phyloP scores from a whole-genome alignment of 345 rosid species.

The Populus deltoides region DNA sequence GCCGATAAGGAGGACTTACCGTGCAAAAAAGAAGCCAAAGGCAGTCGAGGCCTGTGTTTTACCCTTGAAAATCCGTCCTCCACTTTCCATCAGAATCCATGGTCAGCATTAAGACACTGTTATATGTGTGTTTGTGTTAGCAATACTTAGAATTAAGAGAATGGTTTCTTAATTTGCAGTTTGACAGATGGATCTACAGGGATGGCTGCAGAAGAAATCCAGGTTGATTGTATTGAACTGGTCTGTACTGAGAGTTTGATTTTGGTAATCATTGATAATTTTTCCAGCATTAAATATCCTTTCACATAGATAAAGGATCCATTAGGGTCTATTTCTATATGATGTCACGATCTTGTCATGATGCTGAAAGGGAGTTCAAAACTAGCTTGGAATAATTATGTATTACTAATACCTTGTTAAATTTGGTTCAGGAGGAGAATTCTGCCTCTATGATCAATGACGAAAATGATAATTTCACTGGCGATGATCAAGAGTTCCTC shows the following conservation, averaged over 20 bases:
- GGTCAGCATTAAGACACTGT: slow-evolving; percentile 18
- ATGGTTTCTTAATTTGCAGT: slow-evolving; percentile 26
- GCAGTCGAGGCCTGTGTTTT: slow-evolving; percentile 14
- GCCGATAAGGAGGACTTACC: not conserved
- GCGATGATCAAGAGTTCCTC: slow-evolving; percentile 13
- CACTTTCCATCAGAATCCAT: slow-evolving; percentile 12
- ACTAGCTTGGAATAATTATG: not conserved
- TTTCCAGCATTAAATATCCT: not conserved
- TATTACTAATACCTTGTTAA: not conserved
- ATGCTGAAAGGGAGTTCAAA: not conserved
- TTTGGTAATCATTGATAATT: slow-evolving; percentile 25
- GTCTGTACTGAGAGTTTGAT: slow-evolving; percentile 10
- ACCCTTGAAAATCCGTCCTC: slow-evolving; percentile 20
- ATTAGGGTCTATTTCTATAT: not conserved
- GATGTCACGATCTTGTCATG: not conserved
- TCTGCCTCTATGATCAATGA: slow-evolving; percentile 1
- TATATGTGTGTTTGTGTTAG: not conserved
- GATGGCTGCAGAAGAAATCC: not conserved
- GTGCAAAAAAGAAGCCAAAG: not conserved
- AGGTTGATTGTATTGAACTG: slow-evolving; percentile 11
- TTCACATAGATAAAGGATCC: not conserved
- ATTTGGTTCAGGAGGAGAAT: slow-evolving; percentile 36
- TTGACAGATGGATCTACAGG: slow-evolving; percentile 19
- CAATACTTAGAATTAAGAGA: not conserved
- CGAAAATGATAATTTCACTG: slow-evolving; percentile 4